Evolutionary conservation across 495 filamentous ascomycete genomes (phyloP), one percentile per base, ranked within the genome.

Genomic region (Trichoderma parareesei): DNA sequence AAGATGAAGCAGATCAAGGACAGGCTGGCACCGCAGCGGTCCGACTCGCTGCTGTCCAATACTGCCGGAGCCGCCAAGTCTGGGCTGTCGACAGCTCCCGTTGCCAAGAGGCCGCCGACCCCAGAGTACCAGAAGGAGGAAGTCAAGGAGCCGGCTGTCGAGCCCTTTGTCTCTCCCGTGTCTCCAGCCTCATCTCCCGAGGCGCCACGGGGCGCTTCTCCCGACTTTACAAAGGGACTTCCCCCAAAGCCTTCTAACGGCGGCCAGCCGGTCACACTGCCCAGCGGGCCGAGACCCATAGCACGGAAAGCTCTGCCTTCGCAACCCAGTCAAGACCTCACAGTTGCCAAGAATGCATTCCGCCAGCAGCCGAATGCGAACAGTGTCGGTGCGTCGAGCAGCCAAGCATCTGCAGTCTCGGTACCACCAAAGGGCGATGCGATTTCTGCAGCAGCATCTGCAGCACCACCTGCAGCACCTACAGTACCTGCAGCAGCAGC

Each of bases 181-280:
- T 75, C 70, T 13, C 73, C 71, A n/a, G 73, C 70, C 2, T 69
- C 72, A 35, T 73, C 72, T 18, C 72, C 72, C 33, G 71, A 72
- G 20, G 60, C 63, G 2, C 20, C 46, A 16, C 38, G 49, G 27
- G 53, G 53, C 18, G 53, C 53, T 4, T 57, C 53, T 35, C 53
- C 53, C 1, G 53, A 57, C 53, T 57, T 57, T 57, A 0, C 53
- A 57, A 57, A 57, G 6, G 27, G 18, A 14, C 53, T 57, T 13
- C 53, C 53, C 0, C 53, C 53, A 1, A 35, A 57, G 11, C 53
- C 53, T 37, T 11, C 53, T 1, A 33, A 55, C 1, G 53, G 11
- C 14, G 18, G 5, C 33, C 53, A 57, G 27, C 3, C 27, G 4
- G 53, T 27, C 27, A 27, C 8, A 38, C 9, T 10, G 5, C 7